Evolutionary conservation across 2,329 filamentous ascomycete species (phyloP).

Genomic region (Colletotrichum gigasporum): DNA sequence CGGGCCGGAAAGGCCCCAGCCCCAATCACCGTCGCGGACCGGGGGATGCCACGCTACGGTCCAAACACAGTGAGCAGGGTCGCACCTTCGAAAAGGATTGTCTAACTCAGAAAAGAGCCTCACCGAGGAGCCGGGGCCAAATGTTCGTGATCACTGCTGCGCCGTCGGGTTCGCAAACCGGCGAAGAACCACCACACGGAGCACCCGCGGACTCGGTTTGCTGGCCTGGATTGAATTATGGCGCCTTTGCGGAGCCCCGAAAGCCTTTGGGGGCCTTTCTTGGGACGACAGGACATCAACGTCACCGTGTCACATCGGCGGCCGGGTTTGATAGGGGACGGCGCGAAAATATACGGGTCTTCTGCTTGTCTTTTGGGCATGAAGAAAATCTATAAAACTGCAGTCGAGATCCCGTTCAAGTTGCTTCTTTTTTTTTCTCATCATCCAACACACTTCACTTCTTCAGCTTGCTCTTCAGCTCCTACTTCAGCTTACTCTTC

Average conservation of each 20-base stretch:
- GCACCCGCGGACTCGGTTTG: not conserved
- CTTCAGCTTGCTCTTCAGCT: not conserved
- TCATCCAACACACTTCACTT: not conserved
- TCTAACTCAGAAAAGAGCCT: not conserved
- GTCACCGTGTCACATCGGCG: not conserved
- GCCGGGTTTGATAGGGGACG: not conserved
- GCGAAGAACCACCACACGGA: not conserved
- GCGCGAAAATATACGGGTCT: not conserved
- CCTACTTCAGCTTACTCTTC: not conserved
- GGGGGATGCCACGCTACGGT: not conserved
- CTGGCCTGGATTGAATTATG: not conserved
- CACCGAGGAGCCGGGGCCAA: not conserved
- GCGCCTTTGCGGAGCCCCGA: constrained; percentile 4
- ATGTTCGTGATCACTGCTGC: not conserved
- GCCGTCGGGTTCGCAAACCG: not conserved
- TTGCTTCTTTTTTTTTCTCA: not conserved
- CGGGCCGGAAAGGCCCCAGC: constrained; percentile 1
- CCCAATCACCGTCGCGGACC: not conserved
- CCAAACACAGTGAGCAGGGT: not conserved
- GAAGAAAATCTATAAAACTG: constrained; percentile 2
- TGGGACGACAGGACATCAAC: constrained; percentile 2
- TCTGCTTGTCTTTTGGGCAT: not conserved
- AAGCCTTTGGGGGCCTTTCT: not conserved
- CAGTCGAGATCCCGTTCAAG: not conserved
- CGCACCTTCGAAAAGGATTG: constrained; percentile 9